phyloP scores from a whole-genome alignment of 2,329 filamentous ascomycete genomes.

The Clarireedia sp. region DNA sequence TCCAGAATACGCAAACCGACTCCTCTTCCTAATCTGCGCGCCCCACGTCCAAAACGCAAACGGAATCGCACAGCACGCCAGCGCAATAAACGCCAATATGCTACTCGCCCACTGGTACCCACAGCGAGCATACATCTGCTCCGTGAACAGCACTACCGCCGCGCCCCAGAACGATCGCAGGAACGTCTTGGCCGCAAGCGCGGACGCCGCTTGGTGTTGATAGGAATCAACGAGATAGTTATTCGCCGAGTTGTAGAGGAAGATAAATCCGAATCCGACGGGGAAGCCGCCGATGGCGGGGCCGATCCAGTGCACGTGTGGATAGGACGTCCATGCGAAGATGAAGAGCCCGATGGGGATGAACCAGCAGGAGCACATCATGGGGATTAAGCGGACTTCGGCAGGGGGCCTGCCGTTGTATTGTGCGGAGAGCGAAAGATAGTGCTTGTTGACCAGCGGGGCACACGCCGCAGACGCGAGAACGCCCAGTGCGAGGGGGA shows the following conservation, averaged over 20 bases:
- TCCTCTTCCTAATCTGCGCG: conserved; percentile 58
- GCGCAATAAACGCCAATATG: conserved; percentile 63
- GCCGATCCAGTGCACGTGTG: conserved; percentile 46
- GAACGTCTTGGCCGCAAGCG: conserved; percentile 74
- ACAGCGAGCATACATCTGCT: conserved; percentile 69
- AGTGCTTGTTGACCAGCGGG: conserved; percentile 74
- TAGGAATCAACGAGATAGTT: conserved; percentile 56
- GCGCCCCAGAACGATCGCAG: conserved; percentile 77
- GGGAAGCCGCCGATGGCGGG: conserved; percentile 49
- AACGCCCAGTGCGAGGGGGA: conserved; percentile 72
- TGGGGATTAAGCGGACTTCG: conserved; percentile 71
- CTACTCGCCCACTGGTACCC: conserved; percentile 68
- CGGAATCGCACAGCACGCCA: conserved; percentile 75
- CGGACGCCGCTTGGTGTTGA: conserved; percentile 69
- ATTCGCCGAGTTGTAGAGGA: conserved; percentile 53
- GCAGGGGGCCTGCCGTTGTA: conserved; percentile 68
- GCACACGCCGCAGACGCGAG: conserved; percentile 57
- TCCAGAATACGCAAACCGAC: conserved; percentile 65
- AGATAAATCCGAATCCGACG: conserved; percentile 58
- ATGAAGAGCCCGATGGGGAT: conserved; percentile 61
- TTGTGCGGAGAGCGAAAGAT: conserved; percentile 51
- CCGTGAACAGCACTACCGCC: conserved; percentile 67
- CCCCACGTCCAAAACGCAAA: conserved; percentile 77
- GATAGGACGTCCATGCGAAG: conserved; percentile 59
- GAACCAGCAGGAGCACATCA: conserved; percentile 71